These are phyloP conservation scores for Leishmania aethiopica DNA, from an alignment of 208 protist species.

Conservation along the genomic window DNA sequence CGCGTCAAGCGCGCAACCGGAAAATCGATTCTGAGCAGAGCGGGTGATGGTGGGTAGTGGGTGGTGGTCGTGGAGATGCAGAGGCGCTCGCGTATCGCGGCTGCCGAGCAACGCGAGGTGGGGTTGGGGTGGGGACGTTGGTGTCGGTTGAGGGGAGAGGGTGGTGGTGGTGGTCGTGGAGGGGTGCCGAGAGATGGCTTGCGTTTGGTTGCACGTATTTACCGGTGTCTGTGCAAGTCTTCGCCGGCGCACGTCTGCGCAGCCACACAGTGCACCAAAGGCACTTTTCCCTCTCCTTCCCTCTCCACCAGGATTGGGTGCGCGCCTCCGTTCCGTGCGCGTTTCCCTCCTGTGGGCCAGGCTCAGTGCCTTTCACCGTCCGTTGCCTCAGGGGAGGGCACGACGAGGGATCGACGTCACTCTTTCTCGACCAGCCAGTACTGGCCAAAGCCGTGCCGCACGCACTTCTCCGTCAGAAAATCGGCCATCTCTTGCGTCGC, in stretches of 20 bases:
- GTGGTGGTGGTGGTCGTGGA: no score
- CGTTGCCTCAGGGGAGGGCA: background rate
- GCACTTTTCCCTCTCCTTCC: background rate
- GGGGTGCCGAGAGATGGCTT: no score
- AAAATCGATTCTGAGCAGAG: background rate
- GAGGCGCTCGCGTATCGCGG: no score
- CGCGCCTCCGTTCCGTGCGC: background rate
- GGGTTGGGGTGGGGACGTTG: no score
- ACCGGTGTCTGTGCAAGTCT: no score
- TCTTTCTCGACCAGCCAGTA: slow-evolving; percentile 38
- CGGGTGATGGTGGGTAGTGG: background rate
- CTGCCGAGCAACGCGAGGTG: no score
- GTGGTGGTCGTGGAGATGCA: no score
- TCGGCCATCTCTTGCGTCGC: slow-evolving; percentile 42
- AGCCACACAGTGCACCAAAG: background rate
- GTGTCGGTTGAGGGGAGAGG: no score
- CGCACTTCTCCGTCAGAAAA: slow-evolving; percentile 33
- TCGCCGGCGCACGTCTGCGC: background rate
- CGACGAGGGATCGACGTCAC: background rate
- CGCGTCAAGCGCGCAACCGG: background rate
- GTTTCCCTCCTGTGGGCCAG: background rate
- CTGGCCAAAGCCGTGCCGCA: slow-evolving; percentile 36
- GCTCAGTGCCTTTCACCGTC: background rate
- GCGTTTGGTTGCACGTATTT: background rate
- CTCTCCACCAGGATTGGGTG: background rate